Percentiles rank a stretch among this genome's conserved stretches.
These are phyloP conservation scores for Austroboletus novae-zelandiae DNA, from an alignment of 1,284 basidiomycete species.

Conservation along the genomic window DNA sequence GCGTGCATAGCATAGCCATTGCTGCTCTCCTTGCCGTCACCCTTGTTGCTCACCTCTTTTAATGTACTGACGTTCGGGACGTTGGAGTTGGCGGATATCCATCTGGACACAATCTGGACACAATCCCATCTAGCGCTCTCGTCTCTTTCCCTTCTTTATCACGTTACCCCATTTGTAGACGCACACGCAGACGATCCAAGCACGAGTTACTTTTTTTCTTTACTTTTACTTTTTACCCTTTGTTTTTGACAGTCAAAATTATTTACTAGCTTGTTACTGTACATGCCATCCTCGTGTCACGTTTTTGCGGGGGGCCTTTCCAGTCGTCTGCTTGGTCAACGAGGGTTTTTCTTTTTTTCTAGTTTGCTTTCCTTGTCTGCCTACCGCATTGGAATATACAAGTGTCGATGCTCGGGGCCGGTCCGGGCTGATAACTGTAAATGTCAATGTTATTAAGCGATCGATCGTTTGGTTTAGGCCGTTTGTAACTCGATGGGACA, in stretches of 20 bases:
- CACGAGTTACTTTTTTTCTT: background rate
- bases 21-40: slow-evolving; percentile 19
- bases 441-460: no score
- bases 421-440: no score
- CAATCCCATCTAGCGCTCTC: background rate
- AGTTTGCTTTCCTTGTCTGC: no score
- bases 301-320: background rate
- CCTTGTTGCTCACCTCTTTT: slow-evolving; percentile 28
- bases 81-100: background rate
- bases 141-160: background rate
- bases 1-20: slow-evolving; percentile 13
- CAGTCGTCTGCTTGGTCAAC: no score
- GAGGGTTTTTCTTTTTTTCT: no score
- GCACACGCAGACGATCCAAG: background rate
- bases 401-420: no score
- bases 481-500: no score
- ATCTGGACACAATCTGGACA: background rate
- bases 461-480: no score
- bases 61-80: slow-evolving; percentile 5
- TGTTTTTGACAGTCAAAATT: no score
- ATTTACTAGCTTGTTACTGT: no score
- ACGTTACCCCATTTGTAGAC: background rate
- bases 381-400: no score
- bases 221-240: background rate
- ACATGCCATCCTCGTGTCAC: background rate